Base-by-base conservation (phyloP, 768 basidiomycete genomes). In the Xerocomus brunneocitrinus region DNA sequence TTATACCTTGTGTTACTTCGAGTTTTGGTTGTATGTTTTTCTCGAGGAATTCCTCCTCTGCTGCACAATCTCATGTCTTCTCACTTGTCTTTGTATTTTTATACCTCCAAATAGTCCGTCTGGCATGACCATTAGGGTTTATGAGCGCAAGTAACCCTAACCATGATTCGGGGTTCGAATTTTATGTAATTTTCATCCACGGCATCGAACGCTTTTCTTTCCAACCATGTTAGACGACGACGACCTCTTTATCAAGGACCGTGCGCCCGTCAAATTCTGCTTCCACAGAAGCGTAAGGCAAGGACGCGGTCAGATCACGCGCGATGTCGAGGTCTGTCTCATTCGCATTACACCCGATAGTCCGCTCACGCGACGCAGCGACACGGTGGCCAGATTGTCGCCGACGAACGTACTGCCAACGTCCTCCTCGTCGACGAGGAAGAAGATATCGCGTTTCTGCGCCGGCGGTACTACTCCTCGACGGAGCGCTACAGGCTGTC, bases 381-480 rank as follows among this genome's bases (percentile, higher is more conserved):
- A 10, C 42, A 62, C 8, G 67, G 67, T 0, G 69, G 67, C 0
- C 5, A 39, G 25, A 41, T 71, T 9, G 56, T 60, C 22, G 2
- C 22, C 0, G 9, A 57, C 5, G 67, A 69, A 35, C 49, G 47
- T 14, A 13, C 22, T 8, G 44, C 67, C 25, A 49, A 69, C 28
- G 63, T 71, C 5, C 55, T 69, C 8, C 58, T 69, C 27, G 59
- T 71, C 16, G 67, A 69, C 30, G 68, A 70, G 47, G 54, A 70
- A 41, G 51, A 54, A 14, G 50, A 69, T 28, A 24, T 70, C n/a
- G 47, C 35, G 1, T 47, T 68, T 12, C 4, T 70, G n/a, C 67
- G 67, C 5, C 50, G 54, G 1, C 55, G 47, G 16, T 69, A 67
- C 40, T 67, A 69, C 41, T 58, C 58, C 19, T 67, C 65, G 5